Conservation (phyloP, 768 basidiomycete genomes). For the Tylopilus vinaceipallidus region DNA sequence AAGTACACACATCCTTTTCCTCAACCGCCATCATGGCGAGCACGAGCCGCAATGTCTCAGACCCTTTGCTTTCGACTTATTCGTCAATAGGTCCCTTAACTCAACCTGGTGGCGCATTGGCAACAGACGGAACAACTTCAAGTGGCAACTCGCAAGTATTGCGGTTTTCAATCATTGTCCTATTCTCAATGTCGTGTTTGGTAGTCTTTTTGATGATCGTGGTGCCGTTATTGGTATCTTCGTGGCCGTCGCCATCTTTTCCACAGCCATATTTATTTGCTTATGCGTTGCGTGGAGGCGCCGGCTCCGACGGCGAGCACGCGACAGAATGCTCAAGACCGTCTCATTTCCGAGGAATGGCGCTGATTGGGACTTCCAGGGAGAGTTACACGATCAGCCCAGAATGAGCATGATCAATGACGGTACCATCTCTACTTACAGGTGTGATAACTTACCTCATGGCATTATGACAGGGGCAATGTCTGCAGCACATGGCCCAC, state of each 20-base stretch:
- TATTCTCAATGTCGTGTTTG: conserved; percentile 3
- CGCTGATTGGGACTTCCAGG: conserved; percentile 5
- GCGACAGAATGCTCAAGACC: conserved; percentile 36
- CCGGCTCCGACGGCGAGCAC: conserved; percentile 39
- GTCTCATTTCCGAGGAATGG: conserved; percentile 34
- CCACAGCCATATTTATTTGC: conserved; percentile 44
- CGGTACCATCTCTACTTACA: conserved; percentile 9
- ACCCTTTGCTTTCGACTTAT: conserved; percentile 35
- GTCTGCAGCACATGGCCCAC: background rate
- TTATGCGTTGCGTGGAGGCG: conserved; percentile 36
- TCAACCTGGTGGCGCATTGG: conserved; percentile 40
- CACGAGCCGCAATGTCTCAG: conserved; percentile 35
- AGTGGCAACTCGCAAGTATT: conserved; percentile 28
- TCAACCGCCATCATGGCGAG: conserved; percentile 38
- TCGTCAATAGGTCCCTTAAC: conserved; percentile 48
- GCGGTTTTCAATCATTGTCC: background rate
- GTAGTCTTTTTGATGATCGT: conserved; percentile 63
- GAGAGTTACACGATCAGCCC: conserved; percentile 39
- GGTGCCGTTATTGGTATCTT: conserved; percentile 76
- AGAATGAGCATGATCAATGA: conserved; percentile 15
- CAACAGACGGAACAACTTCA: conserved; percentile 35
- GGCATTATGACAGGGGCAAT: background rate
- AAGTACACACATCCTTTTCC: conserved; percentile 39
- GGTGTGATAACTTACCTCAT: background rate
- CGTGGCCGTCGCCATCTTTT: conserved; percentile 58